phyloP scores from a whole-genome alignment of 352 stramenopile genomes.

The Globisporangium heterothallicum region DNA sequence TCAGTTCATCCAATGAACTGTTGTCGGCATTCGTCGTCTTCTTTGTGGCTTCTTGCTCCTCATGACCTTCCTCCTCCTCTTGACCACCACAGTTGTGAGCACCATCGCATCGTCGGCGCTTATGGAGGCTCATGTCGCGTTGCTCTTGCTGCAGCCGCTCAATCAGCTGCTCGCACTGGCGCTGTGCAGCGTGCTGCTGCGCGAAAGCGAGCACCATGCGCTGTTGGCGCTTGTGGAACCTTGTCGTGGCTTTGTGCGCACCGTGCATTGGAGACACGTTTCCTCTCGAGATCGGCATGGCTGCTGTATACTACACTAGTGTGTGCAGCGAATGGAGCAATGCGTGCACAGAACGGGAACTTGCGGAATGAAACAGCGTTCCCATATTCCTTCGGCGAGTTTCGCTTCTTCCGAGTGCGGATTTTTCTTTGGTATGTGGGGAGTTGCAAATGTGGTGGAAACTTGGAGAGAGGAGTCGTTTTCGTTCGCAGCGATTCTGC shows the following conservation, averaged over 20 bases:
- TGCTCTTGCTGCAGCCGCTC: constrained; percentile 10
- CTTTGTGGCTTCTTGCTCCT: background rate
- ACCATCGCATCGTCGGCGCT: constrained; percentile 1
- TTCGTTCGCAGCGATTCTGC: background rate
- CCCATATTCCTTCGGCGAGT: no score
- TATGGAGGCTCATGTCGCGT: background rate
- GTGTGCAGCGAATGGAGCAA: no score
- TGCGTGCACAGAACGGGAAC: no score
- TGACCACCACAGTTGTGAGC: no score
- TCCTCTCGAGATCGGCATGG: constrained; percentile 8
- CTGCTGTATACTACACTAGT: background rate
- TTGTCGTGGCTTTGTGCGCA: constrained; percentile 13
- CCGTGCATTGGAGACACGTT: constrained; percentile 14
- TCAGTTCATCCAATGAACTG: constrained; percentile 3
- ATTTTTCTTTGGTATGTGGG: no score
- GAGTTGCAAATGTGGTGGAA: no score
- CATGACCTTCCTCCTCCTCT: no score
- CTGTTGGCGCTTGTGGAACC: constrained; percentile 17
- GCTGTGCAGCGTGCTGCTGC: background rate
- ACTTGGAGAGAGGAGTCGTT: no score
- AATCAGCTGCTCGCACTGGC: background rate
- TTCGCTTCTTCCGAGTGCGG: no score
- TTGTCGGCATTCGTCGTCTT: background rate
- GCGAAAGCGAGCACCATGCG: background rate
- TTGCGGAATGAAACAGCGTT: constrained; percentile 7